Evolutionary conservation across 805 yeast genomes (phyloP), one percentile per base, ranked within the genome.

Genomic region (Millerago galiae): DNA sequence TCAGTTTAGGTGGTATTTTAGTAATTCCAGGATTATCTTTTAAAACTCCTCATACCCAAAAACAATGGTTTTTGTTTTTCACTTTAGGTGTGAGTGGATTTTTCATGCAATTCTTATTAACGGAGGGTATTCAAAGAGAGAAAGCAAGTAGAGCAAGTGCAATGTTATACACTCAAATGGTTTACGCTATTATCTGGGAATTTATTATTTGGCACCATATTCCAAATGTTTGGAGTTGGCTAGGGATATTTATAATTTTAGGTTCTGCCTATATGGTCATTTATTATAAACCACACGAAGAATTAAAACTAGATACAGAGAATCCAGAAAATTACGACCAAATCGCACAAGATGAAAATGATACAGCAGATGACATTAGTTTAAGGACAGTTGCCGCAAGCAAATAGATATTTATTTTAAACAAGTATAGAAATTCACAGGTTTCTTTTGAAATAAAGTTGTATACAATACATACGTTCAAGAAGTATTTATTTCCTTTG

Each of bases 91-190:
- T 82, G 2, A 72, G 84, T 41, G 97, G 97, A 0, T 90, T 89
- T 61, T 63, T 79, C 46, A 83, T 83, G 81, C 96, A 90, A 60
- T 81, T 79, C 54, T 65, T 81, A 30, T 62, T 85, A 37, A 85
- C 96, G 0, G 78, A 86, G 8, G 96, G 96, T 1, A 74, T 89
- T 39, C 95, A 87, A 59, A 68, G 86, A 42, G 95, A 85, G 48
- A 72, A 70, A 46, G 95, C 96, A 0, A 79, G 88, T 4, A 72
- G 84, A 43, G 86, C 89, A 0, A 71, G 90, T 11, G 71, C 85
- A 46, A 80, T 87, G 77, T 65, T 75, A 2, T 90, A 90, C 58
- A 72, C 89, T 2, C 86, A 81, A 55, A 72, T 89, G 70, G 65
- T 89, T 2, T 87, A 82, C 63, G 91, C 96, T 0, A 65, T 87